A percentile compares a stretch with the other conserved stretches of the same genome.
Conservation (phyloP, 441 rosid genomes). For the Euphorbia celastroides region DNA sequence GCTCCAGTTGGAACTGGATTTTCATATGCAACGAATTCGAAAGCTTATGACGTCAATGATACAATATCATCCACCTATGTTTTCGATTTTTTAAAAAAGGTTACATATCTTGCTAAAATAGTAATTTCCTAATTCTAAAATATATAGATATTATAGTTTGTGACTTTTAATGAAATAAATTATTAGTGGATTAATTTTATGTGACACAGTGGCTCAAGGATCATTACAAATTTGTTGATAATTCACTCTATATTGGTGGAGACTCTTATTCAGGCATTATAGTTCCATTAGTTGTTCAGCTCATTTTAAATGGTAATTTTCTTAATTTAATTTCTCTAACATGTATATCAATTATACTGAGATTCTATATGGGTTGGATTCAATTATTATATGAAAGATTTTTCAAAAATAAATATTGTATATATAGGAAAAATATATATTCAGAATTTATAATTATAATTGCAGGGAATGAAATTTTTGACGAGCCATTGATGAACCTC, state of each 20-base stretch:
- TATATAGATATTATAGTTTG: no score
- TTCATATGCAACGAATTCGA: constrained; percentile 28
- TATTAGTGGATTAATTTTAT: background rate
- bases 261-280: constrained; percentile 32
- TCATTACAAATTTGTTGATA: constrained; percentile 20
- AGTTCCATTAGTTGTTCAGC: constrained; percentile 23
- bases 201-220: constrained; percentile 26
- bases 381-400: no score
- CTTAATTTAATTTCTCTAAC: background rate
- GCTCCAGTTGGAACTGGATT: constrained; percentile 36
- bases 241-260: constrained; percentile 26
- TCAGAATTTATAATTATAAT: no score
- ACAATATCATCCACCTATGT: constrained; percentile 12
- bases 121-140: no score
- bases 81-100: constrained; percentile 28
- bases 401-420: no score
- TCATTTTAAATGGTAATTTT: constrained; percentile 22
- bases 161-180: no score
- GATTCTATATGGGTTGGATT: no score
- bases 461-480: constrained; percentile 23
- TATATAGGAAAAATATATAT: no score
- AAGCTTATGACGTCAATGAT: constrained; percentile 25
- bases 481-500: constrained; percentile 21
- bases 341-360: no score
- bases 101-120: no score